A percentile compares a stretch with the other conserved stretches of the same genome.
phyloP scores from a whole-genome alignment of 2,329 filamentous ascomycete genomes.

The Westerdykella aurantiaca region DNA sequence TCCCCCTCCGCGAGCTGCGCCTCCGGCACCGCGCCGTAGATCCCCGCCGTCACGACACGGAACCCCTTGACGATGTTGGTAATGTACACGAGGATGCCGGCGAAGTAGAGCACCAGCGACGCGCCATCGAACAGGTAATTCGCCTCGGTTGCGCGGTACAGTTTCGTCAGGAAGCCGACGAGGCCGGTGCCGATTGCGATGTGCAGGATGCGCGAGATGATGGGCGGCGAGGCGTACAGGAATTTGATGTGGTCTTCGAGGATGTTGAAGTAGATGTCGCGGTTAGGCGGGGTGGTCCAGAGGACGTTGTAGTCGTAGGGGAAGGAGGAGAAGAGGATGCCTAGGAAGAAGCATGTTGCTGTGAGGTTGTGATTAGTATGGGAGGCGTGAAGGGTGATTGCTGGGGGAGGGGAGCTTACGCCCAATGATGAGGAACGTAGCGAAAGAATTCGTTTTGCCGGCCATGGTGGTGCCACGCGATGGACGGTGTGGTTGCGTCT shows the following conservation, averaged over 20 bases:
- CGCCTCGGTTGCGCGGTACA: constrained; percentile 87
- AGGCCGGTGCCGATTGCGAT: constrained; percentile 86
- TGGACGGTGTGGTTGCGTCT: too few species aligned
- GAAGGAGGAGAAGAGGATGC: constrained; percentile 92
- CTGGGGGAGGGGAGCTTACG: constrained; percentile 55
- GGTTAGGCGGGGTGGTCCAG: constrained; percentile 65
- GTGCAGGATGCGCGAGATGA: constrained; percentile 90
- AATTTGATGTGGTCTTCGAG: constrained; percentile 87
- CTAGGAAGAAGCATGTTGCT: constrained; percentile 90
- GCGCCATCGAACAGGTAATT: constrained; percentile 92
- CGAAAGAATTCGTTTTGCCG: constrained; percentile 58
- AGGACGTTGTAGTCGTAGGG: constrained; percentile 92
- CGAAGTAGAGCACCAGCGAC: constrained; percentile 67
- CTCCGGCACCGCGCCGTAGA: constrained; percentile 50
- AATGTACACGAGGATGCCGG: constrained; percentile 87
- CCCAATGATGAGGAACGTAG: constrained; percentile 93
- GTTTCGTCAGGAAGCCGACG: constrained; percentile 83
- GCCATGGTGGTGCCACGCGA: constrained; percentile 19
- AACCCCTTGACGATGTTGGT: constrained; percentile 96
- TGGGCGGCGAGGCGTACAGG: constrained; percentile 81
- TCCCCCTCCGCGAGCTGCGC: constrained; percentile 29
- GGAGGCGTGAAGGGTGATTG: neutral
- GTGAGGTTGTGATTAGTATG: constrained; percentile 11
- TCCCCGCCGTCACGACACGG: constrained; percentile 69
- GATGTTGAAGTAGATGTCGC: constrained; percentile 68